Base-by-base conservation (phyloP, 1,139 yeast genomes). In the Geotrichum candidum region DNA sequence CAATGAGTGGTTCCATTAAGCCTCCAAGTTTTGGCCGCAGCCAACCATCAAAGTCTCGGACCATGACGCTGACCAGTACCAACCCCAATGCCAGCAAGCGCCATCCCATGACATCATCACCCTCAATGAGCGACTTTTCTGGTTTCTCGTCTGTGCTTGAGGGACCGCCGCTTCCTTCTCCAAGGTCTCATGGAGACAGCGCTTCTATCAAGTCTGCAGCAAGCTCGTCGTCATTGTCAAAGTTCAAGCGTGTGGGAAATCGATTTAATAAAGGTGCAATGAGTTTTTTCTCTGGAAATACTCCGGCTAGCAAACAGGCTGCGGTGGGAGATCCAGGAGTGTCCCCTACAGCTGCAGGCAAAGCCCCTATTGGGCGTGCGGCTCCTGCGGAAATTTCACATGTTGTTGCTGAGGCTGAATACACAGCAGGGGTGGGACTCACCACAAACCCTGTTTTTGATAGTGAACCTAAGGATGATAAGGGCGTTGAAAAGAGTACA, bases 151-250 rank as follows among this genome's bases (percentile, higher is more conserved):
- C 29, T 15, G 53, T 15, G 7, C 31, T n/a, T 15, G 53, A 31
- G 48, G 51, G 11, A n/a, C 27, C 29, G 31, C 31, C 18, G 48
- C 46, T 46, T 48, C 53, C 45, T 56, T 64, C 29, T 55, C 60
- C 29, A 58, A 59, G n/a, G 29, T 53, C 31, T 2, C 22, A 6
- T n/a, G 59, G 52, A 27, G 73, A 69, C 54, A 61, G 67, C 1
- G 56, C 60, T 7, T 68, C 72, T 1, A 57, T 69, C 54, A 61
- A 64, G 51, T 69, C 72, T 1, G 66, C 65, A 22, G 62, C 72
- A 11, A 69, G 72, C 15, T 65, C 68, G 7, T 64, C 72, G 13
- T 71, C 74, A 13, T 67, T 70, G 63, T 68, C 72, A 2, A 69
- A 71, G n/a, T 59, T 71, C 41, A 62, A 58, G 51, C 57, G 63